These are phyloP conservation scores for Angophora floribunda DNA, from an alignment of 345 rosid genomes.

Conservation along the genomic window DNA sequence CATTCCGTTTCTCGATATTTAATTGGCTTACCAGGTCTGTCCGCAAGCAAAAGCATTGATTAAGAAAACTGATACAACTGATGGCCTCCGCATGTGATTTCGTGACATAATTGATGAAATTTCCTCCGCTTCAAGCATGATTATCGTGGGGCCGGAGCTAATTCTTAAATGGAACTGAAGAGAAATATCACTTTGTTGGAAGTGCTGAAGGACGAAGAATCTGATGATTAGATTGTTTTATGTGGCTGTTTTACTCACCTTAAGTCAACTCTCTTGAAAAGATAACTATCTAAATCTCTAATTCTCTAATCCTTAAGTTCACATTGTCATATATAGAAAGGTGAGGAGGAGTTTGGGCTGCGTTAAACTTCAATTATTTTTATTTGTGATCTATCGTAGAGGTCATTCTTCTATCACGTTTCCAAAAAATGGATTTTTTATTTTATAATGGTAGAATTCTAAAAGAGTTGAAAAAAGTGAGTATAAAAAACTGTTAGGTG, in stretches of 20 bases:
- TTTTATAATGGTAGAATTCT: not conserved
- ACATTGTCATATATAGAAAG: not conserved
- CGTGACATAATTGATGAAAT: not conserved
- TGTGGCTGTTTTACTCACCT: not conserved
- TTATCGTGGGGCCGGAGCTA: not conserved
- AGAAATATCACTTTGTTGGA: not conserved
- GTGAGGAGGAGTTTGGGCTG: not conserved
- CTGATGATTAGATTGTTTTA: not conserved
- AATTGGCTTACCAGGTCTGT: not conserved
- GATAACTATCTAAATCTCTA: not conserved
- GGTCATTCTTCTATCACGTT: not conserved
- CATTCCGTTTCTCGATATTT: not conserved
- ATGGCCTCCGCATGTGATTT: not conserved
- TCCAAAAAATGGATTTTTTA: not conserved
- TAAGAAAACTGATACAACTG: not conserved
- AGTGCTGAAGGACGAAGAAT: not conserved
- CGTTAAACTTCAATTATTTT: not conserved
- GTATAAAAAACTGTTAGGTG: not conserved
- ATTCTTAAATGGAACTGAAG: not conserved
- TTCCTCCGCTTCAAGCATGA: not conserved
- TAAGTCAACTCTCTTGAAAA: not conserved
- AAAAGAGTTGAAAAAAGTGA: not conserved
- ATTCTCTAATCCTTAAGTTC: not conserved
- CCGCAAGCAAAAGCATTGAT: not conserved
- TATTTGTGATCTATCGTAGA: not conserved